Percentiles rank a stretch among this genome's conserved stretches.
These are phyloP conservation scores for Grosmannia serpens DNA, from an alignment of 2,329 filamentous ascomycete species.

Conservation along the genomic window DNA sequence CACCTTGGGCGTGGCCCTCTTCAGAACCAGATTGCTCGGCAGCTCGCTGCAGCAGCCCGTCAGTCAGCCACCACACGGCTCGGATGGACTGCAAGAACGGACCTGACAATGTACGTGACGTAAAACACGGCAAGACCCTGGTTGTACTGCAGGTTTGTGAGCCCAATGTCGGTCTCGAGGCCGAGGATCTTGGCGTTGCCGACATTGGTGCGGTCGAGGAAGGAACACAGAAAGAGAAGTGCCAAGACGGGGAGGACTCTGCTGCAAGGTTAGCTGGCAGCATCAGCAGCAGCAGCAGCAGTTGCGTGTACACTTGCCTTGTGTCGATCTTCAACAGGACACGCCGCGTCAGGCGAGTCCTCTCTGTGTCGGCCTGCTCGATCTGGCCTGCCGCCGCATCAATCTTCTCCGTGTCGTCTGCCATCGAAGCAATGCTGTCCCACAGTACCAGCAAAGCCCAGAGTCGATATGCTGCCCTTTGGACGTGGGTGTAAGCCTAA, in stretches of 20 bases:
- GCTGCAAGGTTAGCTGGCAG: neutral
- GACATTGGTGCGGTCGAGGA: conserved; percentile 59
- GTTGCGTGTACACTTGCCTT: neutral
- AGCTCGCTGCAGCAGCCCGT: conserved; percentile 34
- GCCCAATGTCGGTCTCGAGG: conserved; percentile 44
- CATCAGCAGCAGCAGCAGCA: neutral
- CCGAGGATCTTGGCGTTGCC: conserved; percentile 58
- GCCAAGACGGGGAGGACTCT: conserved; percentile 47
- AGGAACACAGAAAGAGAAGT: conserved; percentile 53
- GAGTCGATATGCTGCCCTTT: neutral
- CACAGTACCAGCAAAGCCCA: too few relatives aligned
- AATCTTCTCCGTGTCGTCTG: neutral
- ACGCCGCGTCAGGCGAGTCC: neutral
- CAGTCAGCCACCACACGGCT: too few relatives aligned
- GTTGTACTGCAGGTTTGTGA: conserved; percentile 52
- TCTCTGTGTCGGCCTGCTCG: neutral
- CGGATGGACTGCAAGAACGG: too few relatives aligned
- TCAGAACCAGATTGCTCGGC: conserved; percentile 52
- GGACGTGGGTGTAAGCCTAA: neutral
- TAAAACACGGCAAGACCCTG: conserved; percentile 55
- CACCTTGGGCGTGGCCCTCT: conserved; percentile 45
- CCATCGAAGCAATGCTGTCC: neutral
- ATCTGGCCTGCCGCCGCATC: neutral
- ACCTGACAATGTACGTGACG: conserved; percentile 42
- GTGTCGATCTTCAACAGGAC: neutral